A percentile compares a stretch with the other conserved stretches of the same genome.
These are phyloP conservation scores for Pseudoneurospora amorphoporcata DNA, from an alignment of 495 filamentous ascomycete genomes.

Conservation along the genomic window DNA sequence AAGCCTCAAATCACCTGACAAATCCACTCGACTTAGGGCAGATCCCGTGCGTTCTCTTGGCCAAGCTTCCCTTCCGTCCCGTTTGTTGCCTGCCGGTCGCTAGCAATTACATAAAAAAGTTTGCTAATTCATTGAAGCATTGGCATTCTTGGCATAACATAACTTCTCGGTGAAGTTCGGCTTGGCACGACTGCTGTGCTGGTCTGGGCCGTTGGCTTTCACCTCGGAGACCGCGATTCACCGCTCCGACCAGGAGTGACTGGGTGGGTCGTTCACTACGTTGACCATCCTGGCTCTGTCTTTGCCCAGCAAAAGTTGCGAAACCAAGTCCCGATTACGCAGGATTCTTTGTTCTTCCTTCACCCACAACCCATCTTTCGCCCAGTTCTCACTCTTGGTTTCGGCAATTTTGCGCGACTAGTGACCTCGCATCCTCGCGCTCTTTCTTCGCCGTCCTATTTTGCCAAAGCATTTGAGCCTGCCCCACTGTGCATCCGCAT, in stretches of 20 bases:
- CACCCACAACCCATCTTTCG: constrained; percentile 1
- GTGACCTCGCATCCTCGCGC: background rate
- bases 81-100: background rate
- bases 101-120: background rate
- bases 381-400: background rate
- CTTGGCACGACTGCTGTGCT: background rate
- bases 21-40: constrained; percentile 18
- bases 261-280: background rate
- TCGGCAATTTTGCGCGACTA: background rate
- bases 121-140: background rate
- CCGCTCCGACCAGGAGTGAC: background rate
- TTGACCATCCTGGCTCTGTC: background rate
- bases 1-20: constrained; percentile 16
- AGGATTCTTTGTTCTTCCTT: constrained; percentile 10
- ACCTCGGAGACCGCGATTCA: background rate
- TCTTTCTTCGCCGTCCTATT: background rate
- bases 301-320: background rate
- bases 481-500: background rate
- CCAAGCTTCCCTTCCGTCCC: background rate
- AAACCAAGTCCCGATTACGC: constrained; percentile 8
- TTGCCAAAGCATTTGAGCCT: background rate
- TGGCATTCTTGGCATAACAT: background rate
- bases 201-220: background rate
- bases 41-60: constrained; percentile 1
- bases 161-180: background rate